Percentiles rank a stretch among this genome's conserved stretches.
phyloP scores from a whole-genome alignment of 1,284 basidiomycete genomes.

The Golubevia pallescens region DNA sequence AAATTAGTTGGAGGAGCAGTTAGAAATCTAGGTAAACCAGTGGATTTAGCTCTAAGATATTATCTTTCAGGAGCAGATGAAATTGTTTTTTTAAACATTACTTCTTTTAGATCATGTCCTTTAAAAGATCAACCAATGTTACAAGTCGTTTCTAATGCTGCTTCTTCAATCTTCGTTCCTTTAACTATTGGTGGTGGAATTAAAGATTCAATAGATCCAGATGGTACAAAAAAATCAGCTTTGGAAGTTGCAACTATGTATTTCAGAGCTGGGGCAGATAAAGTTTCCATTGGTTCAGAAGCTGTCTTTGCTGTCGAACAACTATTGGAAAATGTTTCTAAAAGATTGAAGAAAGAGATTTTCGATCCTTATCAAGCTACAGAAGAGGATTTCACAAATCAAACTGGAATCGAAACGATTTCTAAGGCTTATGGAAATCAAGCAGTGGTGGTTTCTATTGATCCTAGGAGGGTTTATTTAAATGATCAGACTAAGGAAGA shows the following conservation, averaged over 20 bases:
- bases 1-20: conserved; percentile 70
- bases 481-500: too few relatives aligned
- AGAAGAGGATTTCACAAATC: too few relatives aligned
- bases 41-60: conserved; percentile 86
- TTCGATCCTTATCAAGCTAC: too few relatives aligned
- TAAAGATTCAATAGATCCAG: conserved; percentile 93
- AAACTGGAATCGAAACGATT: conserved; percentile 87
- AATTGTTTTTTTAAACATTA: conserved; percentile 97
- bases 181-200: conserved; percentile 98
- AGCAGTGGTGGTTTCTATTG: conserved; percentile 96
- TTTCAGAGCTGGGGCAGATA: conserved; percentile 97
- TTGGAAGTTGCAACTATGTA: conserved; percentile 94
- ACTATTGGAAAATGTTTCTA: conserved; percentile 73
- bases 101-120: conserved; percentile 95
- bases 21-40: conserved; percentile 96
- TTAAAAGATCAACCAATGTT: conserved; percentile 98
- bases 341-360: too few relatives aligned
- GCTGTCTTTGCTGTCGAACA: conserved; percentile 92
- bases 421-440: conserved; percentile 89
- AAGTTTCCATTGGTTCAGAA: conserved; percentile 94
- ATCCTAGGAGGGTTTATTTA: conserved; percentile 89
- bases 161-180: conserved; percentile 92
- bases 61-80: conserved; percentile 92
- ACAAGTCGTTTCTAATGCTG: conserved; percentile 86
- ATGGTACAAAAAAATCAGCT: conserved; percentile 83